Percentiles rank a stretch among this genome's conserved stretches.
Conservation (phyloP, 352 stramenopile genomes). For the Thraustochytrium sp. region DNA sequence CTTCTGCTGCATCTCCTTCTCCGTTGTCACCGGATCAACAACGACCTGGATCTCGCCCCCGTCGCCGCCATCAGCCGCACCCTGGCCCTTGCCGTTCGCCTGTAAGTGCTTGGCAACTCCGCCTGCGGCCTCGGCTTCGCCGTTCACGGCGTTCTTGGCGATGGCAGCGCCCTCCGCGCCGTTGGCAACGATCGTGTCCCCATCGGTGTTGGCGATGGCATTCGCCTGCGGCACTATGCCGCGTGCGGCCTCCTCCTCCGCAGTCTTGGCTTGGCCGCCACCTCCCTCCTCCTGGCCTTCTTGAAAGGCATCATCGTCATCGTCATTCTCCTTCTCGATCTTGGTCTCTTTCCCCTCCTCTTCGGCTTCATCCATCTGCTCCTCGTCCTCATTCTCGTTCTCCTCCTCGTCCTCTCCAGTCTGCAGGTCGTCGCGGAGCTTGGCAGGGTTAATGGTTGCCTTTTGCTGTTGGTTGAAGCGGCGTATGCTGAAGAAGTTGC, state of each 20-base stretch:
- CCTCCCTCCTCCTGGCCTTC: background rate
- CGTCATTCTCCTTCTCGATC: background rate
- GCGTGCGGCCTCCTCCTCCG: no score
- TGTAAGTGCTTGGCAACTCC: background rate
- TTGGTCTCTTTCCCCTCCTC: background rate
- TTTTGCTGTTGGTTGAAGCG: slow-evolving; percentile 45
- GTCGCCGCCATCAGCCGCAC: background rate
- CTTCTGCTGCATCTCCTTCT: slow-evolving; percentile 35
- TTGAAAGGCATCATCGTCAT: background rate
- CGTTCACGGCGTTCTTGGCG: background rate
- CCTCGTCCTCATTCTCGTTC: background rate
- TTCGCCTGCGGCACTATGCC: no score
- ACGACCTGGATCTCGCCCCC: background rate
- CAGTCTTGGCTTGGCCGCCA: no score
- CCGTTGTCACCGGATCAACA: background rate
- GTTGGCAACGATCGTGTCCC: no score
- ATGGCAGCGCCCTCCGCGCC: background rate
- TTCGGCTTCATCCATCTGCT: background rate
- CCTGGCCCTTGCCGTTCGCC: background rate
- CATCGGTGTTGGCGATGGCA: no score
- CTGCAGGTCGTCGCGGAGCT: background rate
- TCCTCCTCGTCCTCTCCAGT: background rate
- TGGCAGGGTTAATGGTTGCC: background rate
- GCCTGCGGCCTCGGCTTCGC: background rate
- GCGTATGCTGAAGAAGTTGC: slow-evolving; percentile 43